These are phyloP conservation scores for Phoma sp. DNA, from an alignment of 2,329 filamentous ascomycete species.

Conservation along the genomic window DNA sequence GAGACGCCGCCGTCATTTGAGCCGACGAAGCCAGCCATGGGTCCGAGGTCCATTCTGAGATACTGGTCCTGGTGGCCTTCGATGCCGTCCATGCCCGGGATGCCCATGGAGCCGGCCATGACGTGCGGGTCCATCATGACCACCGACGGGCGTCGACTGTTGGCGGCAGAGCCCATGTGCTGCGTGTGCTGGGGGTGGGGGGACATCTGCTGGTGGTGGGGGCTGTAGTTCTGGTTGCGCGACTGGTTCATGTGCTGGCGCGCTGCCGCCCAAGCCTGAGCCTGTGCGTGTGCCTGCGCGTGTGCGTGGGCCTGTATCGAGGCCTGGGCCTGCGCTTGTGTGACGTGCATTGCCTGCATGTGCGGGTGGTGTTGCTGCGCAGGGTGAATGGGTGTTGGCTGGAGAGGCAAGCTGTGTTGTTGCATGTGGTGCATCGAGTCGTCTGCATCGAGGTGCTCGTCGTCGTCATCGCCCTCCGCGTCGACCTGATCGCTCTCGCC, in stretches of 20 bases:
- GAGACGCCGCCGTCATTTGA: constrained; percentile 30
- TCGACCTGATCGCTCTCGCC: constrained; percentile 48
- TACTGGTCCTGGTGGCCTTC: constrained; percentile 42
- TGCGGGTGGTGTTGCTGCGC: constrained; percentile 33
- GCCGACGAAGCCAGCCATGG: constrained; percentile 37
- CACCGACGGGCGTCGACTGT: constrained; percentile 39
- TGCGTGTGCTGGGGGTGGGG: constrained; percentile 30
- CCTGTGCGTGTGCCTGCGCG: constrained; percentile 37
- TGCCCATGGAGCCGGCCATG: constrained; percentile 26
- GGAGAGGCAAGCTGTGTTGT: constrained; percentile 32
- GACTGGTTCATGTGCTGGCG: constrained; percentile 48
- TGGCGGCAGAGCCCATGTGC: constrained; percentile 41
- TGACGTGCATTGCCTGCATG: constrained; percentile 37
- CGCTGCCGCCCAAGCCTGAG: constrained; percentile 41
- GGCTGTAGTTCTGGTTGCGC: constrained; percentile 40
- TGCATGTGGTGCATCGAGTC: constrained; percentile 25
- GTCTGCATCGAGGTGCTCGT: constrained; percentile 5
- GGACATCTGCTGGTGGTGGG: constrained; percentile 38
- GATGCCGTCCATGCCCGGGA: constrained; percentile 44
- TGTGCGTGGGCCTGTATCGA: constrained; percentile 35
- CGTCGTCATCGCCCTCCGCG: constrained; percentile 41
- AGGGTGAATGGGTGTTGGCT: constrained; percentile 41
- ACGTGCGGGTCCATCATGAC: constrained; percentile 41
- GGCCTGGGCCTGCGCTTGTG: constrained; percentile 37
- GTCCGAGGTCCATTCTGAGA: constrained; percentile 41